Evolutionary conservation across 257 asterid genomes (phyloP), one percentile per base, ranked within the genome.

Genomic region (Penstemon newberryi): DNA sequence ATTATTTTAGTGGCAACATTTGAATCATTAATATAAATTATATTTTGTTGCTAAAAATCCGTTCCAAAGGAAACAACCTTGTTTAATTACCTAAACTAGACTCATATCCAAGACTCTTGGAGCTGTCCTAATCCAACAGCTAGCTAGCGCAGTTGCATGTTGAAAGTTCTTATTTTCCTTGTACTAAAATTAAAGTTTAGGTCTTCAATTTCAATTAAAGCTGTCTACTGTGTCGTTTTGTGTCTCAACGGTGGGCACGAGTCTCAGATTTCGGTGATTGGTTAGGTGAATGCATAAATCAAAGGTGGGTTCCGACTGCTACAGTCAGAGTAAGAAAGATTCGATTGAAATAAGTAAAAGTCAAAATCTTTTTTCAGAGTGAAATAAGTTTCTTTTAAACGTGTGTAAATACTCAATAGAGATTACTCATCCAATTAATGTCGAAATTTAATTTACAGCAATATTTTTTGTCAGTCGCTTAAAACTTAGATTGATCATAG

Each of bases 201-300:
- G 10, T 60, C 11, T 49, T 3, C 57, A 36, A 38, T 11, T 64
- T 37, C 37, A 6, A 64, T 33, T 3, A 7, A 49, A 33, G 52
- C 52, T 7, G 52, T 40, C 39, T 64, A 64, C 8, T 36, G 4
- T 37, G 69, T 63, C 69, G 56, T 46, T 63, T 63, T 62, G 43
- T 63, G 18, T 43, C 13, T 8, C 46, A 43, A 43, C 54, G 1
- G 4, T 0, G 54, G 54, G 5, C 18, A 49, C 6, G 54, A 49
- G 18, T 49, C n/a, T 49, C n/a, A 49, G 4, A 4, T 49, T 49
- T 1, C 0, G 4, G 18, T 4, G 15, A 3, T 46, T 49, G 15
- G 54, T 49, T 49, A 49, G 54, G 54, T 49, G 54, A 49, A 10
- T 10, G 54, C 4, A 12, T 25, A 5, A 49, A 49, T 5, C 6